phyloP scores from a whole-genome alignment of 176 grass and related monocot species.

The Chloris gayana region DNA sequence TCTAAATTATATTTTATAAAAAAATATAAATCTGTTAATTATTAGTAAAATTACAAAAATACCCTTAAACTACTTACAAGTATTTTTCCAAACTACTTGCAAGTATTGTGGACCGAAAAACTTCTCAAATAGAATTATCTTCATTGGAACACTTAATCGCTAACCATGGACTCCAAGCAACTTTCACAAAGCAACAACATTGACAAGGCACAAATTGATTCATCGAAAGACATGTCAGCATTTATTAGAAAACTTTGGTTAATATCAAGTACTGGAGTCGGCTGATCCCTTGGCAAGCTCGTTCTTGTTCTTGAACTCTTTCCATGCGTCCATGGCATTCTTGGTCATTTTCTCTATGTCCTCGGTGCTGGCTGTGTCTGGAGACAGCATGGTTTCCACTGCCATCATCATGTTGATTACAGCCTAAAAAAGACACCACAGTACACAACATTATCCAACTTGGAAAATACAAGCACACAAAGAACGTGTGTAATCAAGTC shows the following conservation, averaged over 20 bases:
- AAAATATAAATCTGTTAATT: too few relatives aligned
- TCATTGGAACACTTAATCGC: neutral
- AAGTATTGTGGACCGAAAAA: too few relatives aligned
- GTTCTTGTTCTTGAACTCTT: slow-evolving; percentile 46
- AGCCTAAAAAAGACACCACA: slow-evolving; percentile 38
- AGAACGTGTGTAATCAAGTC: too few relatives aligned
- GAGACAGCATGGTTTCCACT: slow-evolving; percentile 54
- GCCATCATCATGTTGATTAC: slow-evolving; percentile 69
- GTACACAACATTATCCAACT: neutral
- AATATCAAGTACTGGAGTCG: slow-evolving; percentile 23
- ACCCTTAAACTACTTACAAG: too few relatives aligned
- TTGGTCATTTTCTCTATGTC: slow-evolving; percentile 51
- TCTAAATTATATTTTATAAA: too few relatives aligned
- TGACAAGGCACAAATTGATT: neutral
- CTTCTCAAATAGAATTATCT: neutral
- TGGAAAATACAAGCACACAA: too few relatives aligned
- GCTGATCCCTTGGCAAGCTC: slow-evolving; percentile 22
- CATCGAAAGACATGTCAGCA: slow-evolving; percentile 1
- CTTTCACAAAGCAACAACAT: neutral
- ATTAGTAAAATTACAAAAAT: too few relatives aligned
- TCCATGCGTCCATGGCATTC: slow-evolving; percentile 45
- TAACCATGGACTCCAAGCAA: neutral
- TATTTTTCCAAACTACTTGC: too few relatives aligned
- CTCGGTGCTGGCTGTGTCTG: slow-evolving; percentile 28
- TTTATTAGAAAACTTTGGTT: neutral